Base-by-base conservation (phyloP, 2,329 filamentous ascomycete species). In the Paraphoma sp. region DNA sequence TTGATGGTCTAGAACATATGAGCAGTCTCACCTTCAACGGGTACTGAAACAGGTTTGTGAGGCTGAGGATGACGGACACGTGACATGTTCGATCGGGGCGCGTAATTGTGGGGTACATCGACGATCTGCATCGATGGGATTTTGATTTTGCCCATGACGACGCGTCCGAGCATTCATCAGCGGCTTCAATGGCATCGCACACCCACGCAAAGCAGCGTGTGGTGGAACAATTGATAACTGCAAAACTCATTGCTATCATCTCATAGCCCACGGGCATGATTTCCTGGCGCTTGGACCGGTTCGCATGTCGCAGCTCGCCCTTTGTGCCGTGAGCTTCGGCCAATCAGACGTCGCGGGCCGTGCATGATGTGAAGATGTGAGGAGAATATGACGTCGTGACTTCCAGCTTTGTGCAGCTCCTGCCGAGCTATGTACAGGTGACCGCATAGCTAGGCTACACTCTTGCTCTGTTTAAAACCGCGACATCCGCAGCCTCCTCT, bases 331-430 rank as follows among this genome's bases (percentile, higher is more conserved):
- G 6, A 28, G 43, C 9, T 45, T 10, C 43, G 9, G 28, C 65
- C 67, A 68, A 69, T 69, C 30, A 54, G 29, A 8, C 36, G 31
- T 11, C 9, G 42, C 17, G 47, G 52, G 53, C 49, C 40, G 57
- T 56, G 60, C 63, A 63, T 60, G 58, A 47, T 53, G 65, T 68
- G 66, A 69, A 65, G 58, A 47, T 53, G 65, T 68, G 66, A 69
- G 66, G 66, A 59, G 66, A 49, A 69, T 23, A 23, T 69, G 67
- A 69, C 67, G 65, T 69, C 60, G 57, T 60, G 60, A 68, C 56
- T 61, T 64, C 60, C 54, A 57, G 56, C 59, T 64, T 63, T 54
- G 65, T 61, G 67, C 51, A 68, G 67, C 65, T 70, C 58, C 62
- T 64, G 62, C 61, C 61, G 59, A 66, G 59, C 58, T 64, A 45